Conservation (phyloP, 805 yeast genomes). For the Lachancea sp. region DNA sequence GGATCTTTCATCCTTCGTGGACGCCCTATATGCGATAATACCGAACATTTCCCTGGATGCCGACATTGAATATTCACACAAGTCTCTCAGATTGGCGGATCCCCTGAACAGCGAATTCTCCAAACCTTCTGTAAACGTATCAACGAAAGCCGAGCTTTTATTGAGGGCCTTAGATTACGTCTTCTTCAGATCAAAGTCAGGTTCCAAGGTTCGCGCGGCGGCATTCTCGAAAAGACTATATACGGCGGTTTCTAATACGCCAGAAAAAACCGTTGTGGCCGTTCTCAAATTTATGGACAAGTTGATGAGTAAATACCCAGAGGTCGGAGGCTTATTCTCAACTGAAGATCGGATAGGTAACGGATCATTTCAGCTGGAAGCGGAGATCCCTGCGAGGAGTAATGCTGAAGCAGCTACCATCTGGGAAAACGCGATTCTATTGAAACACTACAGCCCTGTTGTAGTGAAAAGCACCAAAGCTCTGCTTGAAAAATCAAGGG, state of each 20-base stretch:
- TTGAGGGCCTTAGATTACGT: constrained; percentile 71
- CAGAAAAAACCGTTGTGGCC: constrained; percentile 83
- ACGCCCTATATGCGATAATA: constrained; percentile 62
- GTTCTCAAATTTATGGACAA: constrained; percentile 71
- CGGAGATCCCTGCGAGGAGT: constrained; percentile 61
- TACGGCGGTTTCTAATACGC: constrained; percentile 60
- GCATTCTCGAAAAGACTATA: constrained; percentile 82
- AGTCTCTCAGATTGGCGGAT: constrained; percentile 72
- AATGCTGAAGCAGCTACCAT: constrained; percentile 85
- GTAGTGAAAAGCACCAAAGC: constrained; percentile 61
- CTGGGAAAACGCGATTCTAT: constrained; percentile 80
- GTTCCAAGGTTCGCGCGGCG: constrained; percentile 58
- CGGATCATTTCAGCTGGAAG: constrained; percentile 65
- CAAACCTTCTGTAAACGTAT: constrained; percentile 73
- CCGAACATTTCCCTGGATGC: constrained; percentile 68
- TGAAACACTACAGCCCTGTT: constrained; percentile 75
- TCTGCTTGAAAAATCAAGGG: constrained; percentile 34
- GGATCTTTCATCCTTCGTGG: constrained; percentile 76
- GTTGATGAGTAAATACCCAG: constrained; percentile 63
- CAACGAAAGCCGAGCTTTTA: constrained; percentile 82
- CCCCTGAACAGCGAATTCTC: constrained; percentile 47
- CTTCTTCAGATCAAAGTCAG: constrained; percentile 69
- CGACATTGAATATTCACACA: constrained; percentile 80
- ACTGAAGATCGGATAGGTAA: constrained; percentile 86
- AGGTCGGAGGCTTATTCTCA: constrained; percentile 66